A percentile compares a stretch with the other conserved stretches of the same genome.
phyloP scores from a whole-genome alignment of 2,329 filamentous ascomycete genomes.

The Talaromyces sp. region DNA sequence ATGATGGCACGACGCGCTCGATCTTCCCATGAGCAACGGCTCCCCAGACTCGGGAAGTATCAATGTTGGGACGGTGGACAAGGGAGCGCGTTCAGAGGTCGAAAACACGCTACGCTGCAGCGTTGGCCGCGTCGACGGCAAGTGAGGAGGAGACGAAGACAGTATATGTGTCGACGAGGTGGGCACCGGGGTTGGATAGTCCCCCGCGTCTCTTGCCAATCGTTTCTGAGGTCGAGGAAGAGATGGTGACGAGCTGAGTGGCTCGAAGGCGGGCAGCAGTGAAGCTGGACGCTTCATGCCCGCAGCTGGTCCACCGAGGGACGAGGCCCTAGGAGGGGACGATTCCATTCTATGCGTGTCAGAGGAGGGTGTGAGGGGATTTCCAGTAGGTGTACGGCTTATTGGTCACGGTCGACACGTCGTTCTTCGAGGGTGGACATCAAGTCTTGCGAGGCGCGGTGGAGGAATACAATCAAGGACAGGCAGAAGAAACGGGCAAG shows the following conservation, averaged over 20 bases:
- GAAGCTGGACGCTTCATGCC: conserved; percentile 45
- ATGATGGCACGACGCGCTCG: conserved; percentile 91
- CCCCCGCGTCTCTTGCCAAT: conserved; percentile 40
- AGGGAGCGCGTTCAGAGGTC: conserved; percentile 71
- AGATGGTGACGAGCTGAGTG: conserved; percentile 45
- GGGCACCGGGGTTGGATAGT: conserved; percentile 86
- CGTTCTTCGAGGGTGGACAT: neutral
- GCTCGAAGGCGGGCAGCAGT: conserved; percentile 47
- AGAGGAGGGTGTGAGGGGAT: neutral
- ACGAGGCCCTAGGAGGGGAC: conserved; percentile 33
- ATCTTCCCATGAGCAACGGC: conserved; percentile 79
- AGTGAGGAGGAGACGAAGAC: conserved; percentile 73
- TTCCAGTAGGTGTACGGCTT: neutral
- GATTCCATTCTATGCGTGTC: conserved; percentile 31
- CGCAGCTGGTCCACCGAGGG: conserved; percentile 25
- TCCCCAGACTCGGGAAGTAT: conserved; percentile 79
- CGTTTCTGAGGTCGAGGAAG: conserved; percentile 46
- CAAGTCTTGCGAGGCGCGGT: neutral
- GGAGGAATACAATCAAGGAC: neutral
- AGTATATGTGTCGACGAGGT: conserved; percentile 91
- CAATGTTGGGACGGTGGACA: conserved; percentile 77
- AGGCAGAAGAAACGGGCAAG: neutral
- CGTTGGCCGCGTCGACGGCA: conserved; percentile 46
- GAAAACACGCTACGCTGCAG: conserved; percentile 58
- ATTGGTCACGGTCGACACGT: conserved; percentile 1